Base-by-base conservation (phyloP, 371 early-diverging fungal species). In the Smittium culicis region DNA sequence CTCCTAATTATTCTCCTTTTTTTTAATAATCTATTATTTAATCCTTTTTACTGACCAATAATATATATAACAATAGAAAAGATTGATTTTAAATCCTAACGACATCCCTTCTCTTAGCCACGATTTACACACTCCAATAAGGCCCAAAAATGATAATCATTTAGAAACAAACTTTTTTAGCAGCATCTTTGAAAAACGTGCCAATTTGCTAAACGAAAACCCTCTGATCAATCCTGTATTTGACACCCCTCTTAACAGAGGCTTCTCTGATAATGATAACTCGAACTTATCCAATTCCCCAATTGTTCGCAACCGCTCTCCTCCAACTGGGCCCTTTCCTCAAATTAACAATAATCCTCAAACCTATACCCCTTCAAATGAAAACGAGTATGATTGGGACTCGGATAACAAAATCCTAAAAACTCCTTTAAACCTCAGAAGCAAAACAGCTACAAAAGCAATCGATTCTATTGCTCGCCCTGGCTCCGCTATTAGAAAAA, bases 401-500 rank as follows among this genome's bases (percentile, higher is more conserved):
- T 57, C 27, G 5, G 11, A 16, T 29, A 25, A 11, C 25, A n/a
- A n/a, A n/a, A n/a, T n/a, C n/a, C 29, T 16, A 14, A 16, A 35
- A 62, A 62, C 62, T 5, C 62, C 62, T 32, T 5, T 62, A 5
- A 24, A 31, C 3, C 5, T 24, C 30, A 5, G 32, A 62, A 29
- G 5, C 5, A 14, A 14, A 29, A 31, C 11, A 20, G 11, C 62
- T 32, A 20, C 2, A 31, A 62, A 25, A 30, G 25, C 2, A 20
- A 32, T 62, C 14, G 62, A 62, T 29, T 25, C 27, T 34, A 30
- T 62, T 16, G 62, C 62, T 34, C 14, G 62, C 5, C 62, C 62
- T 24, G 62, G 62, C 20, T 62, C 62, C 3, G 62, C 62, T 16
- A 29, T 62, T 24, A 62, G 62, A 62, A 32, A 35, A 25, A 14